Conservation (phyloP, 2,329 filamentous ascomycete species). For the Fonsecaea pugnacius region DNA sequence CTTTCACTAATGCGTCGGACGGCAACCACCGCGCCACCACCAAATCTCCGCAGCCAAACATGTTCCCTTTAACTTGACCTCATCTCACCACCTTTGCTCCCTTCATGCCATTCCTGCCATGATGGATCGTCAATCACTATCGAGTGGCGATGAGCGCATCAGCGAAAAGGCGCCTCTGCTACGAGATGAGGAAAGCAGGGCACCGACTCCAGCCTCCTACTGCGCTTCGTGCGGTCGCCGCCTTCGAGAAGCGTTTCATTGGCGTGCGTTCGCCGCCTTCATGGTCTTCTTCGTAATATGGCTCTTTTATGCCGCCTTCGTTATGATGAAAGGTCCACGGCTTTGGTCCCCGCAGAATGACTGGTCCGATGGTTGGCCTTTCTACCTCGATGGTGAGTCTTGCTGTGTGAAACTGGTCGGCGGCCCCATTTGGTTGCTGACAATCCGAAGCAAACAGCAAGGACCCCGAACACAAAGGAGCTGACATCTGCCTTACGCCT, state of each 20-base stretch:
- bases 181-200: constrained; percentile 11
- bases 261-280: background rate
- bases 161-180: constrained; percentile 6
- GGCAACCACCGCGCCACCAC: background rate
- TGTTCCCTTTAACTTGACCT: background rate
- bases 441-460: constrained; percentile 1
- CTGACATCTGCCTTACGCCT: constrained; percentile 59
- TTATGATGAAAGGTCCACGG: too few relatives aligned
- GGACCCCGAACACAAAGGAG: background rate
- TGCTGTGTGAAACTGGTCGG: background rate
- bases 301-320: background rate
- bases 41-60: background rate
- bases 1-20: background rate
- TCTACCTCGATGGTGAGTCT: background rate
- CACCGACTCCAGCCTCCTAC: background rate
- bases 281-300: background rate
- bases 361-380: background rate
- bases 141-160: background rate
- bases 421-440: background rate
- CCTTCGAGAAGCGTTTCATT: background rate
- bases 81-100: background rate
- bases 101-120: background rate
- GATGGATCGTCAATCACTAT: background rate
- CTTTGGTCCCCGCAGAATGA: too few relatives aligned
- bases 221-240: constrained; percentile 2